These are phyloP conservation scores for Cytospora schulzeri DNA, from an alignment of 2,329 filamentous ascomycete species.

Conservation along the genomic window DNA sequence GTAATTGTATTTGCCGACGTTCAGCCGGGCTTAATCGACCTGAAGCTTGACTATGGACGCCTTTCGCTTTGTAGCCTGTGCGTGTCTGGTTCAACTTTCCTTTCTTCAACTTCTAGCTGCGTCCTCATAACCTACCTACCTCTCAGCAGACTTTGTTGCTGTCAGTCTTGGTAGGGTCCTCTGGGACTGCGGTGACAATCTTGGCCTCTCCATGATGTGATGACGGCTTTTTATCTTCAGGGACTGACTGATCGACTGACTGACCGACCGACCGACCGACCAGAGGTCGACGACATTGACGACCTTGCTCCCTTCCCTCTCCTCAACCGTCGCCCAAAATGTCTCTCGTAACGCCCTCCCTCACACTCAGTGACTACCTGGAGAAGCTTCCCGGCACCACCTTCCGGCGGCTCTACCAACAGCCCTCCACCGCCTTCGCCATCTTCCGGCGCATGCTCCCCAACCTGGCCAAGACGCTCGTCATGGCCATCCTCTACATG, in stretches of 20 bases:
- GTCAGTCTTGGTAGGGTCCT: constrained; percentile 13
- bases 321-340: constrained; percentile 31
- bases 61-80: not conserved
- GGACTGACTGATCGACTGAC: constrained; percentile 4
- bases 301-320: not conserved
- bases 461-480: constrained; percentile 89
- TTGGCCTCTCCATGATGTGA: constrained; percentile 3
- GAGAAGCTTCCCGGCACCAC: constrained; percentile 88
- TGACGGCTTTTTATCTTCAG: constrained; percentile 1
- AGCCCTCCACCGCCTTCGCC: constrained; percentile 91
- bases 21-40: not conserved
- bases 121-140: constrained; percentile 6
- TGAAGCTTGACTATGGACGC: not conserved
- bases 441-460: constrained; percentile 98
- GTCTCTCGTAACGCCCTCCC: constrained; percentile 53
- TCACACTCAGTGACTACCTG: constrained; percentile 82
- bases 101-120: not conserved
- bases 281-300: not conserved
- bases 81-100: not conserved
- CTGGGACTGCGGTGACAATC: not conserved
- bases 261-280: not conserved
- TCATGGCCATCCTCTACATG: constrained; percentile 94
- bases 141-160: constrained; percentile 11
- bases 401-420: constrained; percentile 89
- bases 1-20: not conserved